phyloP scores from a whole-genome alignment of 2,329 filamentous ascomycete species.

The Tolypocladium album region DNA sequence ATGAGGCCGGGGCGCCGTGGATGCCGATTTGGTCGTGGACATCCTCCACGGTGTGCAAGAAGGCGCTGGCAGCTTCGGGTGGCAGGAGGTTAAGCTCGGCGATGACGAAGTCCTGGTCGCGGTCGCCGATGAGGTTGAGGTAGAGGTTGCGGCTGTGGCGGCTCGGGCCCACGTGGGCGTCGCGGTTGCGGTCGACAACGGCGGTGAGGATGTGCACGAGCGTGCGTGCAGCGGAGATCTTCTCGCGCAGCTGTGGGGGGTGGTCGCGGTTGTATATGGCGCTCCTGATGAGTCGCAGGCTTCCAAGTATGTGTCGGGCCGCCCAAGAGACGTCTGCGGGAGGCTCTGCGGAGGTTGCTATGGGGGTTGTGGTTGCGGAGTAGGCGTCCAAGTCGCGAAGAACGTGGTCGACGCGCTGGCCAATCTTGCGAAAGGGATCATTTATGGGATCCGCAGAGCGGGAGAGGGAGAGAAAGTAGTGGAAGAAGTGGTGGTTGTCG shows the following conservation, averaged over 20 bases:
- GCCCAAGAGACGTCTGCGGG: constrained; percentile 36
- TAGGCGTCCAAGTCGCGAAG: constrained; percentile 31
- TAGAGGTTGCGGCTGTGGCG: constrained; percentile 34
- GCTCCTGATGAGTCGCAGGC: constrained; percentile 30
- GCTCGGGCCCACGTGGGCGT: constrained; percentile 19
- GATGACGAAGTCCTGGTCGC: constrained; percentile 32
- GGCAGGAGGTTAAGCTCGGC: constrained; percentile 30
- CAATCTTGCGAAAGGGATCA: constrained; percentile 36
- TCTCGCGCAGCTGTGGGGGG: constrained; percentile 26
- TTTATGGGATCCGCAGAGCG: constrained; percentile 31
- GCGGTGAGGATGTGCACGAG: constrained; percentile 36
- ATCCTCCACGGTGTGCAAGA: constrained; percentile 25
- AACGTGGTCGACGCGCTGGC: constrained; percentile 35
- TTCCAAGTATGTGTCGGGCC: constrained; percentile 32
- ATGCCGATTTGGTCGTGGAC: constrained; percentile 20
- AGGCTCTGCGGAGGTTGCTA: constrained; percentile 14
- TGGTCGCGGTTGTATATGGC: constrained; percentile 26
- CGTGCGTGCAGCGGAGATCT: constrained; percentile 33
- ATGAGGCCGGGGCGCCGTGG: constrained; percentile 22
- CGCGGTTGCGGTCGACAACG: constrained; percentile 29
- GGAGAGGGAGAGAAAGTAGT: constrained; percentile 37
- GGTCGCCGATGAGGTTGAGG: constrained; percentile 33
- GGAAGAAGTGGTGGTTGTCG: constrained; percentile 42
- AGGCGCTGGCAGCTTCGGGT: constrained; percentile 30
- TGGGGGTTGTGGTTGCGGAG: not conserved